Conservation (phyloP, 2,329 filamentous ascomycete genomes). For the Ophiostoma triangulosporum region DNA sequence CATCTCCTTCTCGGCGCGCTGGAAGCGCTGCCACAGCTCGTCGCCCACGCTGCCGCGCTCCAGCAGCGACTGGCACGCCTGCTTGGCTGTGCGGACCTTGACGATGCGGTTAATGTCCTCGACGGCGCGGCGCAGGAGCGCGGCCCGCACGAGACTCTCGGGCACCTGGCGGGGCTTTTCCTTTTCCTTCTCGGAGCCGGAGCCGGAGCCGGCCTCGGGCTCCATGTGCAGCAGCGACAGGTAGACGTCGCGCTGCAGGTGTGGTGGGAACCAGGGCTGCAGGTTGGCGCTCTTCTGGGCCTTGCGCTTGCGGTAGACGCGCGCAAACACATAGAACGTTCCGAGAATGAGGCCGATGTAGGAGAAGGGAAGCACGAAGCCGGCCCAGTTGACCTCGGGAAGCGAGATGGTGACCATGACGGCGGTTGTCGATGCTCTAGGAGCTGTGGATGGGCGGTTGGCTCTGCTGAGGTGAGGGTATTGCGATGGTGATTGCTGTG, state of each 20-base stretch:
- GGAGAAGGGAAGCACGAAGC: slow-evolving; percentile 73
- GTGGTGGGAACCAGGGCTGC: slow-evolving; percentile 85
- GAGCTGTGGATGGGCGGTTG: neutral
- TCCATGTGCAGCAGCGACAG: slow-evolving; percentile 77
- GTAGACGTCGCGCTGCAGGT: slow-evolving; percentile 89
- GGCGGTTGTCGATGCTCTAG: neutral
- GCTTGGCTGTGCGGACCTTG: slow-evolving; percentile 76
- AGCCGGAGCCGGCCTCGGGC: slow-evolving; percentile 31
- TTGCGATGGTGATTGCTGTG: neutral
- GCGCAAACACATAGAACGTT: slow-evolving; percentile 83
- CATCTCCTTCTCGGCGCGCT: slow-evolving; percentile 91
- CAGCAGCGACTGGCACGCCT: slow-evolving; percentile 67
- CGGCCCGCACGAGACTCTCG: slow-evolving; percentile 74
- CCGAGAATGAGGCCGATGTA: slow-evolving; percentile 81
- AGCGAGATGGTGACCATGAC: slow-evolving; percentile 30
- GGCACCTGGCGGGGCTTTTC: slow-evolving; percentile 56
- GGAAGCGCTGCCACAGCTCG: slow-evolving; percentile 86
- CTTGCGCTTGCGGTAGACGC: slow-evolving; percentile 86
- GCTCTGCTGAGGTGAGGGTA: neutral
- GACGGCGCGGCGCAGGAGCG: slow-evolving; percentile 73
- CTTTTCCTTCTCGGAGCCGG: too few relatives aligned
- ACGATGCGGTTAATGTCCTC: slow-evolving; percentile 91
- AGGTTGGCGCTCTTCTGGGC: slow-evolving; percentile 70
- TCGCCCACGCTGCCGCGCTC: slow-evolving; percentile 90
- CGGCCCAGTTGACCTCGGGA: slow-evolving; percentile 55